Evolutionary conservation across 2,329 filamentous ascomycete species (phyloP).

Genomic region (Botrytis galanthina): DNA sequence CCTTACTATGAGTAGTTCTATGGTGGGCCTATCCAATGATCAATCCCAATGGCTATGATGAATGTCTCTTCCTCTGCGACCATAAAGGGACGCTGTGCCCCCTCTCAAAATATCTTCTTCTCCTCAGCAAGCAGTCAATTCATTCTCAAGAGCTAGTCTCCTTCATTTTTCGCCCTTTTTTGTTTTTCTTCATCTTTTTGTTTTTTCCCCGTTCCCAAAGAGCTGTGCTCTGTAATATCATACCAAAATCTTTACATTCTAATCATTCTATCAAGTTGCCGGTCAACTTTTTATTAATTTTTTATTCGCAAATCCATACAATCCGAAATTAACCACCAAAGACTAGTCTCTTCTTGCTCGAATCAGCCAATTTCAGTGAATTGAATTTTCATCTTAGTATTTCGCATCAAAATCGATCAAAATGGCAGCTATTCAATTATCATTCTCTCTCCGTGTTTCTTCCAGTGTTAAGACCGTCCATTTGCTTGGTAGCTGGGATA

Average conservation of each 20-base stretch:
- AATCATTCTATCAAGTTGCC: conserved; percentile 44
- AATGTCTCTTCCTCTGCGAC: conserved; percentile 16
- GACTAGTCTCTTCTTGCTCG: conserved; percentile 43
- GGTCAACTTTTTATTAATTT: conserved; percentile 55
- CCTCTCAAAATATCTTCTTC: conserved; percentile 33
- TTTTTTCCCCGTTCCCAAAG: conserved; percentile 42
- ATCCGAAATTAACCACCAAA: conserved; percentile 22
- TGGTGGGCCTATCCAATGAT: conserved; percentile 17
- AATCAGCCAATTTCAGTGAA: conserved; percentile 37
- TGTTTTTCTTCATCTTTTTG: conserved; percentile 42
- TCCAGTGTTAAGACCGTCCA: conserved; percentile 97
- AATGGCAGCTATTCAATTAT: conserved; percentile 91
- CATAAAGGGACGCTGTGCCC: conserved; percentile 34
- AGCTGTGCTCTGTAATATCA: conserved; percentile 54
- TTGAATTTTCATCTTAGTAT: conserved; percentile 32
- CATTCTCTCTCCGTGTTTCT: conserved; percentile 94
- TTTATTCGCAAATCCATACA: conserved; percentile 48
- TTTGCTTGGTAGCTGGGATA: conserved; percentile 96
- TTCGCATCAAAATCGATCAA: conserved; percentile 46
- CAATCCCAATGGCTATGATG: conserved; percentile 11
- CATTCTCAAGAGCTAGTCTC: conserved; percentile 50
- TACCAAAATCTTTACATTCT: conserved; percentile 38
- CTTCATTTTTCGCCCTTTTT: conserved; percentile 49
- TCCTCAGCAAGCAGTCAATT: conserved; percentile 65
- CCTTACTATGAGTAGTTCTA: conserved; percentile 15